These are phyloP conservation scores for Cytospora mali DNA, from an alignment of 2,329 filamentous ascomycete genomes.

Conservation along the genomic window DNA sequence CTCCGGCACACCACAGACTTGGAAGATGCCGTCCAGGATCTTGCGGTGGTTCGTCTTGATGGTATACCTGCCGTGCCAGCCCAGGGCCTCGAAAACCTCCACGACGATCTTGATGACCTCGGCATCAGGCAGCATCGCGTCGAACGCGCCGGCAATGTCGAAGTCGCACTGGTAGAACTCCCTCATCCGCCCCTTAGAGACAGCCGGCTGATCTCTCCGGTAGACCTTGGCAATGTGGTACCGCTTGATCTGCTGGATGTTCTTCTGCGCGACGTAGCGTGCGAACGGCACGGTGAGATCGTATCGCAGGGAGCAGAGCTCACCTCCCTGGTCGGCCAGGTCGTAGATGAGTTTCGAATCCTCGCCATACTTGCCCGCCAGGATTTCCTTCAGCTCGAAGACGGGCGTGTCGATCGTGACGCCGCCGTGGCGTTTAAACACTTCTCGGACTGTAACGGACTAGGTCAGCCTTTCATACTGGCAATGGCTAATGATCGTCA, in stretches of 20 bases:
- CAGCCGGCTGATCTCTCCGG: slow-evolving; percentile 71
- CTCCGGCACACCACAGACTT: slow-evolving; percentile 83
- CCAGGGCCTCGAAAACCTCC: slow-evolving; percentile 82
- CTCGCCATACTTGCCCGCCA: slow-evolving; percentile 89
- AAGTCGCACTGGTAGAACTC: slow-evolving; percentile 99
- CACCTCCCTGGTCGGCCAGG: slow-evolving; percentile 83
- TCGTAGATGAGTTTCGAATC: slow-evolving; percentile 93
- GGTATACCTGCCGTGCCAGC: slow-evolving; percentile 63
- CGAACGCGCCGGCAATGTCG: slow-evolving; percentile 86
- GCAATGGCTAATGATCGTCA: background rate
- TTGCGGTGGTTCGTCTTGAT: slow-evolving; percentile 97
- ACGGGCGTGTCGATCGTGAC: slow-evolving; percentile 80
- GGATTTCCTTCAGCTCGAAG: slow-evolving; percentile 84
- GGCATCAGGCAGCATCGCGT: slow-evolving; percentile 89
- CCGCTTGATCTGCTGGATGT: slow-evolving; percentile 82
- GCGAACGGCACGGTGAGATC: slow-evolving; percentile 90
- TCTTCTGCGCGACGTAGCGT: slow-evolving; percentile 86
- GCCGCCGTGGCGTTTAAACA: slow-evolving; percentile 83
- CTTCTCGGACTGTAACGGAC: slow-evolving; percentile 59
- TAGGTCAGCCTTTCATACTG: slow-evolving; percentile 38
- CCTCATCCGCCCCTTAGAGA: slow-evolving; percentile 89
- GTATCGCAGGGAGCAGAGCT: slow-evolving; percentile 81
- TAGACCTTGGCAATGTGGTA: slow-evolving; percentile 93
- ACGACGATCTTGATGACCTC: slow-evolving; percentile 83
- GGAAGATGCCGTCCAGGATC: slow-evolving; percentile 89